phyloP scores from a whole-genome alignment of 164 flowering plant species.

The Santalum album region DNA sequence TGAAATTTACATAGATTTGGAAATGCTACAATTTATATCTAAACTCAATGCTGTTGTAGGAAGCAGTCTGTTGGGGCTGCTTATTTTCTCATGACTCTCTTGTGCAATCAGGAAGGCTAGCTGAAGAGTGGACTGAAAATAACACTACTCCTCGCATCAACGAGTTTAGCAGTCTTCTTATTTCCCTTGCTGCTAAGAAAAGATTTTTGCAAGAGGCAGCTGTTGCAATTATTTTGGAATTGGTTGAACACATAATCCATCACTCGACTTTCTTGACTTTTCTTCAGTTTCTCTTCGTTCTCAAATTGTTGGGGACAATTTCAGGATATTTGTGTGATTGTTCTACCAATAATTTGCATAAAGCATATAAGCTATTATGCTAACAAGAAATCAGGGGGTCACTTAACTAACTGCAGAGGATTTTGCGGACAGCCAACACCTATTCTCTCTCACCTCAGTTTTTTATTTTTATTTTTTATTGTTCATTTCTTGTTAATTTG shows the following conservation, averaged over 20 bases:
- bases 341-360: too few relatives aligned
- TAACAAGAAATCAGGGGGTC: too few relatives aligned
- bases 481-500: too few relatives aligned
- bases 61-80: constrained; percentile 76
- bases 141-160: constrained; percentile 39
- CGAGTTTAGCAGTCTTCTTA: constrained; percentile 47
- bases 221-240: constrained; percentile 53
- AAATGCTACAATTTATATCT: constrained; percentile 6
- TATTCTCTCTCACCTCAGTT: too few relatives aligned
- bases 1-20: background rate
- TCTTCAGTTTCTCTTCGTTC: too few relatives aligned
- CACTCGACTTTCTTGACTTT: too few relatives aligned
- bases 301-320: too few relatives aligned
- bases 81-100: constrained; percentile 91
- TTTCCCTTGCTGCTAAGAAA: constrained; percentile 74
- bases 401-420: too few relatives aligned
- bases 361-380: too few relatives aligned
- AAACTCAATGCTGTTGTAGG: constrained; percentile 50
- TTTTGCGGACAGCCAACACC: too few relatives aligned
- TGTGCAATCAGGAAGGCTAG: constrained; percentile 70
- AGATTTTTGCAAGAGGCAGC: constrained; percentile 86
- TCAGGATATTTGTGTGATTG: too few relatives aligned
- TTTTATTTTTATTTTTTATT: too few relatives aligned
- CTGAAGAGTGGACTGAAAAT: constrained; percentile 48
- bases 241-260: constrained; percentile 64